These are phyloP conservation scores for Pestalotiopsis sp. DNA, from an alignment of 2,329 filamentous ascomycete genomes.

Conservation along the genomic window DNA sequence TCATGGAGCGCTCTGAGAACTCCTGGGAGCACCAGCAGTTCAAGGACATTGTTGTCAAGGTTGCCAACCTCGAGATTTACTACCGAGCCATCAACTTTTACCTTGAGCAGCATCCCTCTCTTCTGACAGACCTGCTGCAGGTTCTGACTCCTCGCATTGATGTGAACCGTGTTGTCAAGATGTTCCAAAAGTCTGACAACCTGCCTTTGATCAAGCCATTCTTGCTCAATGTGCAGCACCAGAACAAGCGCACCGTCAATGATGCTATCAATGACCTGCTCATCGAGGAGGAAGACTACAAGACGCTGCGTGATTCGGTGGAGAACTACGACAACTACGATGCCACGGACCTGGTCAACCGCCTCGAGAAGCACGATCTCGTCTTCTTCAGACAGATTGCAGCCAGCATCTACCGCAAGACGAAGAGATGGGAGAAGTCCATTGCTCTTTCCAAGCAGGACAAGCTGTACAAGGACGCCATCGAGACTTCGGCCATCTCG, in stretches of 20 bases:
- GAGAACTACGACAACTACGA: conserved; percentile 99
- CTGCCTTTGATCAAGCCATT: conserved; percentile 98
- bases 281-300: conserved; percentile 99
- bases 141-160: conserved; percentile 91
- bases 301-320: conserved; percentile 94
- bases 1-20: conserved; percentile 97
- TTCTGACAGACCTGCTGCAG: conserved; percentile 94
- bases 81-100: conserved; percentile 98
- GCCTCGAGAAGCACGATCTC: conserved; percentile 94
- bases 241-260: conserved; percentile 98
- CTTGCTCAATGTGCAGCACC: conserved; percentile 89
- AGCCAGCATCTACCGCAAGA: conserved; percentile 98
- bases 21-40: conserved; percentile 99
- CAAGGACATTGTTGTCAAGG: conserved; percentile 98
- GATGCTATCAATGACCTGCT: conserved; percentile 96
- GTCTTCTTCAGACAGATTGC: conserved; percentile 99
- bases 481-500: conserved; percentile 94
- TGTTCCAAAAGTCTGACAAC: conserved; percentile 99
- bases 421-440: conserved; percentile 99
- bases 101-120: conserved; percentile 91
- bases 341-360: conserved; percentile 84
- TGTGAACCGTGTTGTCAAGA: conserved; percentile 97
- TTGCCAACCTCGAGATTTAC: conserved; percentile 98
- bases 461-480: conserved; percentile 99
- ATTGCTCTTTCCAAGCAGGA: conserved; percentile 98